These are phyloP conservation scores for Aspergillus terreus DNA, from an alignment of 2,329 filamentous ascomycete genomes.

Conservation along the genomic window DNA sequence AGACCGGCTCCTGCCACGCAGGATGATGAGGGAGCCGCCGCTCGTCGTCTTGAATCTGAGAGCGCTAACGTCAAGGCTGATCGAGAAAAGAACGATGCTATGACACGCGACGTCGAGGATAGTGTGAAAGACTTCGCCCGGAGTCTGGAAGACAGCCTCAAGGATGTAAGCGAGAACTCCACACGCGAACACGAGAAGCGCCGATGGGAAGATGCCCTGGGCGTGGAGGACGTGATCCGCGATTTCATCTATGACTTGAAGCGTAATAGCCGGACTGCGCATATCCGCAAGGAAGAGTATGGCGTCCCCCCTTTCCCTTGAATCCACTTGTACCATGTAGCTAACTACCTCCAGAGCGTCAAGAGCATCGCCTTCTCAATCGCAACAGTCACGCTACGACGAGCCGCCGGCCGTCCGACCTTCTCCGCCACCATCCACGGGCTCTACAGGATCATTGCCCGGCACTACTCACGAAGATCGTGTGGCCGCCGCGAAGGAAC, in stretches of 20 bases:
- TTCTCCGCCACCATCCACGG: slow-evolving; percentile 45
- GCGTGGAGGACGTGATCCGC: slow-evolving; percentile 92
- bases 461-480: slow-evolving; percentile 91
- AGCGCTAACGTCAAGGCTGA: slow-evolving; percentile 76
- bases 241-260: slow-evolving; percentile 98
- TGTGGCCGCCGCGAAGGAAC: slow-evolving; percentile 93
- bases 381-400: slow-evolving; percentile 53
- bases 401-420: slow-evolving; percentile 43
- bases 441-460: slow-evolving; percentile 68
- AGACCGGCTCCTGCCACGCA: slow-evolving; percentile 66
- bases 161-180: slow-evolving; percentile 71
- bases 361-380: slow-evolving; percentile 47
- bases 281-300: slow-evolving; percentile 62
- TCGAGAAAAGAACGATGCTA: slow-evolving; percentile 88
- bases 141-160: slow-evolving; percentile 80
- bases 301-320: slow-evolving; percentile 12
- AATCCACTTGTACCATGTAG: neutral
- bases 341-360: slow-evolving; percentile 39
- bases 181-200: slow-evolving; percentile 85
- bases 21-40: slow-evolving; percentile 72
- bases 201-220: slow-evolving; percentile 92
- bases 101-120: slow-evolving; percentile 96
- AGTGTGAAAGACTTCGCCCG: slow-evolving; percentile 85
- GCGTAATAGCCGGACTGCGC: slow-evolving; percentile 73
- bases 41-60: slow-evolving; percentile 85